A percentile compares a stretch with the other conserved stretches of the same genome.
Evolutionary conservation across 305 asterid species (phyloP).

Genomic region (Solanum chacoense): DNA sequence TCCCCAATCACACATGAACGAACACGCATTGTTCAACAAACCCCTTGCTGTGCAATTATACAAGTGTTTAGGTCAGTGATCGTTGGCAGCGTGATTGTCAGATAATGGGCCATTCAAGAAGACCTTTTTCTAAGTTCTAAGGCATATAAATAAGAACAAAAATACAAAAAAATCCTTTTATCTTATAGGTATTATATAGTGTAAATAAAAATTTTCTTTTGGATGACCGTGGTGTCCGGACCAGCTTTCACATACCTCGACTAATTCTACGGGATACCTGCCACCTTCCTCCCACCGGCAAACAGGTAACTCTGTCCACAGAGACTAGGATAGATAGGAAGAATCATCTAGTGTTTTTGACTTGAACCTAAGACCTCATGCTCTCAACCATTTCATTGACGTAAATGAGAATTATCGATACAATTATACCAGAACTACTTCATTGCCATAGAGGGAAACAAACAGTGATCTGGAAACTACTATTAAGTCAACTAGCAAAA

Average conservation of each 20-base stretch:
- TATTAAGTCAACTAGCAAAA: not conserved
- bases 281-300: not conserved
- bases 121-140: not conserved
- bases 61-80: not conserved
- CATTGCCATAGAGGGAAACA: not conserved
- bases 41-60: not conserved
- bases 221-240: not conserved
- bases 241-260: not conserved
- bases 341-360: not conserved
- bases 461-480: not conserved
- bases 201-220: not conserved
- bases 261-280: not conserved
- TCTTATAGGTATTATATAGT: not conserved
- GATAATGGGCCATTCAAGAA: not conserved
- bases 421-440: not conserved
- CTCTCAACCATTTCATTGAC: not conserved
- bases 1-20: not conserved
- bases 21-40: not conserved
- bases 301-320: not conserved
- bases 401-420: not conserved
- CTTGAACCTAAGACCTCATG: not conserved
- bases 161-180: not conserved
- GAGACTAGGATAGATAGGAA: not conserved
- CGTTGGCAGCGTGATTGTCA: not conserved
- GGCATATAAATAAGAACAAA: not conserved